phyloP scores from a whole-genome alignment of 2,329 filamentous ascomycete genomes.

The Aureobasidium vineae region DNA sequence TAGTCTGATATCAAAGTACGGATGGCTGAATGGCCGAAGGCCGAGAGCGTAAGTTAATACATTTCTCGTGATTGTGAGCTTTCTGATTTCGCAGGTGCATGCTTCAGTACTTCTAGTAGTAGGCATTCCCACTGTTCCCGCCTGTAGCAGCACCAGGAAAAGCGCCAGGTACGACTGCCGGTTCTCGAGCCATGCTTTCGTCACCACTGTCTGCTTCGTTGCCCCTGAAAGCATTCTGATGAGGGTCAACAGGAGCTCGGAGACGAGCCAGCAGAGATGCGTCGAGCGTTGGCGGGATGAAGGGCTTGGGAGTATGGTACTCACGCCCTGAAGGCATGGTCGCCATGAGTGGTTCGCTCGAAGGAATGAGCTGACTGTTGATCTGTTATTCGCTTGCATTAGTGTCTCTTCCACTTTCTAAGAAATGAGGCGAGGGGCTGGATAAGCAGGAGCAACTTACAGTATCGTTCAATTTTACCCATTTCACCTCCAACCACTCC shows the following conservation, averaged over 20 bases:
- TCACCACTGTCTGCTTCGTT: constrained; percentile 49
- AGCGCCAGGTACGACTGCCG: constrained; percentile 44
- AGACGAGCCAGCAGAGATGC: constrained; percentile 59
- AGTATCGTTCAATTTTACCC: constrained; percentile 90
- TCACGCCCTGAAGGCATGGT: constrained; percentile 86
- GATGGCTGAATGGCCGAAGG: not conserved
- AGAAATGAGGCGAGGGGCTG: not conserved
- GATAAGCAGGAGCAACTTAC: constrained; percentile 50
- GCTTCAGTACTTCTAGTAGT: not conserved
- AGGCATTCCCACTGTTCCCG: not conserved
- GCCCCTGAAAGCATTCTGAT: constrained; percentile 45
- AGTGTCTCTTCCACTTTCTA: not conserved
- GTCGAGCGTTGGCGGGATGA: constrained; percentile 63
- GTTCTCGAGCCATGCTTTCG: constrained; percentile 37
- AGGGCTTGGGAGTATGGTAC: constrained; percentile 71
- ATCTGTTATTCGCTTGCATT: constrained; percentile 53
- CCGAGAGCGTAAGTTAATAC: not conserved
- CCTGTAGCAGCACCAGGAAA: constrained; percentile 49
- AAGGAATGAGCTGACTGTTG: constrained; percentile 74
- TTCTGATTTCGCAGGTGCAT: not conserved
- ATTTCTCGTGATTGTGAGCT: not conserved
- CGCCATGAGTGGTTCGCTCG: constrained; percentile 67
- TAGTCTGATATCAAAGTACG: not conserved
- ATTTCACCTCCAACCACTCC: constrained; percentile 83
- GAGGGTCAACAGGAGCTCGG: constrained; percentile 56